Percentiles rank a stretch among this genome's conserved stretches.
These are phyloP conservation scores for Pichia sp. DNA, from an alignment of 1,139 yeast genomes.

Conservation along the genomic window DNA sequence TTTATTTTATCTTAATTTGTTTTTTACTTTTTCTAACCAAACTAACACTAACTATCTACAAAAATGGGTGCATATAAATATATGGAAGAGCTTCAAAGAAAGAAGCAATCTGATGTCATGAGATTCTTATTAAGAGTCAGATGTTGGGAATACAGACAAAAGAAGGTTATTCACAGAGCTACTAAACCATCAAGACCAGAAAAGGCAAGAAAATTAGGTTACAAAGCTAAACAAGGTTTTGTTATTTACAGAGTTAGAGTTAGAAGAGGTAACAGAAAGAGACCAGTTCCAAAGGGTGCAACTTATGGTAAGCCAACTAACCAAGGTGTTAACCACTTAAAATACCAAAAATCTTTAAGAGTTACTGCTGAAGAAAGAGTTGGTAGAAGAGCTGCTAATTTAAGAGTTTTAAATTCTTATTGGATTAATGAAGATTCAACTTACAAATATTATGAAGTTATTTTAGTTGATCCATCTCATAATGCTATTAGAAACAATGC, in stretches of 20 bases:
- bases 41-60: conserved; percentile 1
- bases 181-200: conserved; percentile 99
- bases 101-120: conserved; percentile 99
- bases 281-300: conserved; percentile 99
- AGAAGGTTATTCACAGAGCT: conserved; percentile 98
- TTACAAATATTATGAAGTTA: conserved; percentile 98
- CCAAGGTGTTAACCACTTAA: conserved; percentile 99
- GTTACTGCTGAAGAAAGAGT: conserved; percentile 99
- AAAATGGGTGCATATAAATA: conserved; percentile 99
- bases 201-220: conserved; percentile 99
- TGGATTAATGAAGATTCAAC: conserved; percentile 99
- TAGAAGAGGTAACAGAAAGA: conserved; percentile 99
- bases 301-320: conserved; percentile 99
- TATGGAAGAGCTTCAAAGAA: conserved; percentile 98
- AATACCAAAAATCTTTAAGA: conserved; percentile 98
- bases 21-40: background rate
- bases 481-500: conserved; percentile 99
- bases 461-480: conserved; percentile 95
- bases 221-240: conserved; percentile 99
- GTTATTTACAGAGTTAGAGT: conserved; percentile 98
- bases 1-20: background rate
- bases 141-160: conserved; percentile 99
- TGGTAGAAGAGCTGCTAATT: conserved; percentile 97
- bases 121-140: conserved; percentile 99
- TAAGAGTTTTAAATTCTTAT: conserved; percentile 99